Base-by-base conservation (phyloP, 345 rosid species). In the Isatis tinctoria region DNA sequence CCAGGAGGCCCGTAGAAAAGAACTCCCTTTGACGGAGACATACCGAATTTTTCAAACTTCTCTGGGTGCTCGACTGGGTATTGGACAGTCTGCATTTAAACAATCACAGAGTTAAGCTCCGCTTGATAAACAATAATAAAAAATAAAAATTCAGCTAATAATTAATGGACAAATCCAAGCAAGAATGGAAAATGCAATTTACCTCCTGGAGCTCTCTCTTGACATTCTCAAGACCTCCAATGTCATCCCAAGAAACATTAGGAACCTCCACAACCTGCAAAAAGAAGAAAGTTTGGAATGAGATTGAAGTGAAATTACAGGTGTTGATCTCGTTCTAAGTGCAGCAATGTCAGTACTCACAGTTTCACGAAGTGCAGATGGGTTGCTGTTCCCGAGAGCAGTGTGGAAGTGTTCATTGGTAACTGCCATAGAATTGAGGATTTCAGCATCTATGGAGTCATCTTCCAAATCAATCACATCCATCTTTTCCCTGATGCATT, bases 41-140 rank as follows among this genome's bases (percentile, higher is more conserved):
- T 93, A 54, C 97, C 98, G n/a, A 92, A 92, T 80, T 92, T 92
- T 84, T 92, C 98, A 57, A 92, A 90, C 70, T 90, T 93, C 86
- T 93, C 97, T 44, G 98, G 98, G 82, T 93, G 98, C 86, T 93
- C 97, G 65, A 93, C 98, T 4, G 98, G 98, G 82, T 93, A 93
- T 81, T 93, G 98, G 67, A 94, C 98, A 77, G 98, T 94, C 98
- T 93, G 85, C 80, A 82, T 13, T 39, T 59, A 2, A 28, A 60
- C 14, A 67, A 67, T 6, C 52, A 22, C 24, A 22, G 24, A 22
- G 24, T 22, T 1, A 22, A 22, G 24, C 24, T 22, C 24, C 1
- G 24, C 24, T 1, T 22, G 24, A 1, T 22, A 2, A 22, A 22
- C 24, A 1, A 22, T 1, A 22, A 22, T 1, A 22, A 22, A 22